phyloP scores from a whole-genome alignment of 306 rosid species.

The Acacia melanoxylon region DNA sequence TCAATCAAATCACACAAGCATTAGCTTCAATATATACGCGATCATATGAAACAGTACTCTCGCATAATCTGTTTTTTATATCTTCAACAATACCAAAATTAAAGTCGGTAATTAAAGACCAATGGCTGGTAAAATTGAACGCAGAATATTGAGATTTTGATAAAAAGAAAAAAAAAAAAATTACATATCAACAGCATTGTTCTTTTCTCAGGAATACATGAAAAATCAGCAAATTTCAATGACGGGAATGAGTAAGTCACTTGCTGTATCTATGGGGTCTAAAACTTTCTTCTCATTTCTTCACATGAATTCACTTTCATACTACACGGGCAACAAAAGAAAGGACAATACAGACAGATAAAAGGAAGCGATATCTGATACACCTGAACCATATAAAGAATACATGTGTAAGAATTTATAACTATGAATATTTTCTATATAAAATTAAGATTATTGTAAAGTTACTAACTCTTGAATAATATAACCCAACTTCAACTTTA shows the following conservation, averaged over 20 bases:
- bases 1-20: too few species aligned
- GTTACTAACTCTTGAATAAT: constrained; percentile 48
- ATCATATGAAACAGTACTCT: too few species aligned
- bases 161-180: not conserved
- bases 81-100: too few species aligned
- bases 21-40: too few species aligned
- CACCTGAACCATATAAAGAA: constrained; percentile 63
- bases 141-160: too few species aligned
- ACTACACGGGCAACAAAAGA: constrained; percentile 22
- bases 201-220: not conserved
- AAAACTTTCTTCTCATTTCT: not conserved
- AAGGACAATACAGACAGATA: constrained; percentile 14
- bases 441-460: constrained; percentile 54
- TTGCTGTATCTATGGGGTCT: not conserved
- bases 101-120: too few species aligned
- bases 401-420: constrained; percentile 42
- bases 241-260: not conserved
- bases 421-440: constrained; percentile 36
- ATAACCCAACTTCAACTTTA: constrained; percentile 34
- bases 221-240: not conserved
- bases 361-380: constrained; percentile 24
- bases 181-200: not conserved
- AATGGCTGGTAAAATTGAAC: too few species aligned
- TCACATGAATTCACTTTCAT: constrained; percentile 35
- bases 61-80: too few species aligned